Evolutionary conservation across 768 basidiomycete genomes (phyloP), one percentile per base, ranked within the genome.

Genomic region (Psilocybe subaeruginosa): DNA sequence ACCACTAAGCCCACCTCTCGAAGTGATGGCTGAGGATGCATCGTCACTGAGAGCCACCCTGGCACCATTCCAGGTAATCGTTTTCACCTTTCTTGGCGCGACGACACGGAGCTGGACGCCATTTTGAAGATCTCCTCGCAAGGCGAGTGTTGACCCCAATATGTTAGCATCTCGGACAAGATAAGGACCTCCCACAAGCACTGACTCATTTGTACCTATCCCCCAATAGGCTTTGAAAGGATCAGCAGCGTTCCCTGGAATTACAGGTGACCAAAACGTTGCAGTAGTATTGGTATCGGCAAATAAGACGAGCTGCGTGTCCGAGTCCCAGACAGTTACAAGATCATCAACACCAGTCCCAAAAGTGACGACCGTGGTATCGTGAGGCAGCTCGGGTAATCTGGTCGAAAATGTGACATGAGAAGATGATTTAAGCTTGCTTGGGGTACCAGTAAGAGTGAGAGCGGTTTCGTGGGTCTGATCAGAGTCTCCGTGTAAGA

Each of bases 61-160:
- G 31, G 86, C 69, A 4, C 89, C 92, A 63, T 95, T 95, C 92
- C 92, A 95, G 0, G 85, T 83, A 30, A 94, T 79, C 0, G 77
- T 70, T 4, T 69, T 75, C 52, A 90, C 70, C 1, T 65, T 72
- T 4, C 78, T 76, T 0, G 89, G 87, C 3, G 85, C 87, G 51
- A 93, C 80, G 30, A 93, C 80, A 1, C 80, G 87, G 48, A 93
- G 76, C 45, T 77, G 74, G 11, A 80, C 85, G 27, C 76, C 80
- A 8, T 74, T 77, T 64, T 87, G 82, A 45, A 93, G 72, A 70
- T 95, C 93, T 0, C 93, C 93, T 3, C 76, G 71, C 19, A 95
- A 71, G 4, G 81, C 81, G 5, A 94, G 83, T 5, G 50, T 78
- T 61, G 70, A 80, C 58, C 81, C 80, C 2, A 73, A 73, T 43